Conservation (phyloP, 768 basidiomycete species). For the Astraeus odoratus region DNA sequence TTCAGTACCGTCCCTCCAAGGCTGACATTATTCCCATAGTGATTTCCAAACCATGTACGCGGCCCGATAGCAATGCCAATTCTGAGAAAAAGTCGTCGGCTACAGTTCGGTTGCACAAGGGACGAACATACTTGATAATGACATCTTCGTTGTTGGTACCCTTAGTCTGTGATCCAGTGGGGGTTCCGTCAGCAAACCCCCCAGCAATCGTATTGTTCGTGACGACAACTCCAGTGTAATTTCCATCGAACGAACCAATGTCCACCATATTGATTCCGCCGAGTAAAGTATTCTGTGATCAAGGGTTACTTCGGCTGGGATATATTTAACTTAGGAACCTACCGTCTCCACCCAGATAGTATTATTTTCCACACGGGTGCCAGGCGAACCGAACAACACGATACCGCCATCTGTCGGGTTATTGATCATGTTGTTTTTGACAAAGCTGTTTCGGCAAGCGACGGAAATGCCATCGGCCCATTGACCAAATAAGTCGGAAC, state of each 20-base stretch:
- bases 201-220: slow-evolving; percentile 62
- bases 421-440: slow-evolving; percentile 64
- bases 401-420: slow-evolving; percentile 78
- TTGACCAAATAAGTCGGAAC: slow-evolving; percentile 53
- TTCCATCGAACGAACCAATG: slow-evolving; percentile 56
- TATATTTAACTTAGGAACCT: slow-evolving; percentile 18
- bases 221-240: slow-evolving; percentile 60
- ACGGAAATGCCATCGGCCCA: slow-evolving; percentile 84
- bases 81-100: slow-evolving; percentile 29
- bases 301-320: slow-evolving; percentile 1
- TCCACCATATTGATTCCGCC: slow-evolving; percentile 81
- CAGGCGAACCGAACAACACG: slow-evolving; percentile 71
- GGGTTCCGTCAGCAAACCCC: slow-evolving; percentile 51
- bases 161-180: slow-evolving; percentile 33
- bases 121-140: slow-evolving; percentile 57
- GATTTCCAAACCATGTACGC: slow-evolving; percentile 64
- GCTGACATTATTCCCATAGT: slow-evolving; percentile 48
- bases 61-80: slow-evolving; percentile 80
- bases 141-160: slow-evolving; percentile 54
- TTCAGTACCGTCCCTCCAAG: slow-evolving; percentile 45
- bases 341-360: slow-evolving; percentile 68
- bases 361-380: slow-evolving; percentile 67
- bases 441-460: slow-evolving; percentile 52
- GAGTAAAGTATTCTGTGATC: slow-evolving; percentile 51
- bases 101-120: slow-evolving; percentile 1